phyloP scores from a whole-genome alignment of 1,284 basidiomycete genomes.

The Apiotrichum veenhuisii region DNA sequence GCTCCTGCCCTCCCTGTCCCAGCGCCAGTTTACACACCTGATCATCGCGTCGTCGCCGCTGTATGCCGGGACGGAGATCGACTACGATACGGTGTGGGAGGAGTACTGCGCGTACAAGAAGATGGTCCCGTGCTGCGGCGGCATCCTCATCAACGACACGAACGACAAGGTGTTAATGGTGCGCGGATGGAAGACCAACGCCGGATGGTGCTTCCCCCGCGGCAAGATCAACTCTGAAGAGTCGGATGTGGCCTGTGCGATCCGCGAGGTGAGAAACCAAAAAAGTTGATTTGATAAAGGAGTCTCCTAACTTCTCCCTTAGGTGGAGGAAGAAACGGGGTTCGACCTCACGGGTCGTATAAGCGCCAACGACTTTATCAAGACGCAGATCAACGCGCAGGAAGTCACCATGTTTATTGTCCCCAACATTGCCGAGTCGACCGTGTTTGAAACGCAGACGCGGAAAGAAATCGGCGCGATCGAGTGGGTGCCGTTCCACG shows the following conservation, averaged over 20 bases:
- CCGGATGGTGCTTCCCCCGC: conserved; percentile 97
- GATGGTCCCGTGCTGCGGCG: conserved; percentile 96
- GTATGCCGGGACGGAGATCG: conserved; percentile 29
- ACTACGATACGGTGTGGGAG: conserved; percentile 49
- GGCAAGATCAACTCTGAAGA: conserved; percentile 98
- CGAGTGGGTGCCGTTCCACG: conserved; percentile 87
- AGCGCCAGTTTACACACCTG: conserved; percentile 93
- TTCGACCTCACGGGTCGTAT: conserved; percentile 75
- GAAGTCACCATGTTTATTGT: conserved; percentile 93
- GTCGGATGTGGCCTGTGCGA: conserved; percentile 73
- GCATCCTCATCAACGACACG: conserved; percentile 84
- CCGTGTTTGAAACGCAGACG: conserved; percentile 85
- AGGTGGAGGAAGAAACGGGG: conserved; percentile 93
- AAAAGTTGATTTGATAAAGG: background rate
- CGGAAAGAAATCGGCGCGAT: conserved; percentile 99
- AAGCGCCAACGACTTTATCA: conserved; percentile 68
- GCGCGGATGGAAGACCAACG: conserved; percentile 94
- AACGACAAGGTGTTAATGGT: conserved; percentile 96
- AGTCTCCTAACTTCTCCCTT: background rate
- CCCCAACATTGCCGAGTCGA: conserved; percentile 82
- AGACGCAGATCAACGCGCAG: conserved; percentile 79
- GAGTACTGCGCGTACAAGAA: conserved; percentile 82
- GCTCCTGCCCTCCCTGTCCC: conserved; percentile 75
- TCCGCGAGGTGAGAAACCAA: conserved; percentile 67
- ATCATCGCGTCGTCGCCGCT: conserved; percentile 60